These are phyloP conservation scores for Margaritispora aquatica DNA, from an alignment of 495 filamentous ascomycete genomes.

Conservation along the genomic window DNA sequence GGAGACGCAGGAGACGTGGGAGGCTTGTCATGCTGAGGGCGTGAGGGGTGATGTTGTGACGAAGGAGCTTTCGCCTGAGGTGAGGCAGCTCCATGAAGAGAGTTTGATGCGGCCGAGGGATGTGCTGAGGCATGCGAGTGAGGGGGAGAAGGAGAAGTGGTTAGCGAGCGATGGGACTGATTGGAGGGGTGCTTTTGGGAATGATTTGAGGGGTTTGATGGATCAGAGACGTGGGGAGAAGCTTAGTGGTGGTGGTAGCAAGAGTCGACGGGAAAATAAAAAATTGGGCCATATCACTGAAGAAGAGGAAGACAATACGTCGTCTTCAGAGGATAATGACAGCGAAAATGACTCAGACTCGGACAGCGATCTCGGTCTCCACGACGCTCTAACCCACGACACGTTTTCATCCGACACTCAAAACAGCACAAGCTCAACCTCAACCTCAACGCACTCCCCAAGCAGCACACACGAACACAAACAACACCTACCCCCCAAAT, in stretches of 20 bases:
- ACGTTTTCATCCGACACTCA: constrained; percentile 6
- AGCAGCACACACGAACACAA: not conserved
- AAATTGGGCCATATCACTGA: too few relatives aligned
- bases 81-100: constrained; percentile 70
- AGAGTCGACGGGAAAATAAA: constrained; percentile 33
- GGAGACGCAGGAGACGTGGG: constrained; percentile 92
- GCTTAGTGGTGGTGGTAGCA: constrained; percentile 39
- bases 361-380: constrained; percentile 35
- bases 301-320: constrained; percentile 36
- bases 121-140: constrained; percentile 61
- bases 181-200: constrained; percentile 80
- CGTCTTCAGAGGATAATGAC: not conserved
- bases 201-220: constrained; percentile 44
- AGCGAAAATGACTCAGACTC: constrained; percentile 35
- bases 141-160: constrained; percentile 71
- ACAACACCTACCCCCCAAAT: constrained; percentile 1
- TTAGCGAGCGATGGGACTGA: constrained; percentile 73
- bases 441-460: not conserved
- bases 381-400: constrained; percentile 30
- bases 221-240: not conserved
- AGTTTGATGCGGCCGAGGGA: constrained; percentile 72
- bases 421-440: constrained; percentile 6
- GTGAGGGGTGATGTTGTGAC: constrained; percentile 62
- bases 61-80: constrained; percentile 57
- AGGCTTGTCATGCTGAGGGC: constrained; percentile 81